phyloP scores from a whole-genome alignment of 2,329 filamentous ascomycete species.

The Xylariaceae sp. region DNA sequence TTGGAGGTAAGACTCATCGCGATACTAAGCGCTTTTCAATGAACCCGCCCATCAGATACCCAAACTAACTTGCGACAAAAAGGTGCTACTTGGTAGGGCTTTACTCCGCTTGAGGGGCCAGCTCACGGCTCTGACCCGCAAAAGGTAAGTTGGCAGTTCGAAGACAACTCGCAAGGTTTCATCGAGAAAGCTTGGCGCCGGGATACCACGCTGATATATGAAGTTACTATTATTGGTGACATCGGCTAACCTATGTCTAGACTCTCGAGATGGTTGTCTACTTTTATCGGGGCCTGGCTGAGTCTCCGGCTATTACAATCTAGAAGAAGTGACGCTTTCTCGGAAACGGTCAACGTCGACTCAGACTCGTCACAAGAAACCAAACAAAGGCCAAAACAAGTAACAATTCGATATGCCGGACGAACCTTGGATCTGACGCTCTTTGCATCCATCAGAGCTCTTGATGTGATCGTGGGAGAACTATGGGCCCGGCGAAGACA shows the following conservation, averaged over 20 bases:
- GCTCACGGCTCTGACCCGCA: conserved; percentile 29
- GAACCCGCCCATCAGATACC: neutral
- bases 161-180: conserved; percentile 15
- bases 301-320: conserved; percentile 61
- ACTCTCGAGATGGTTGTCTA: conserved; percentile 58
- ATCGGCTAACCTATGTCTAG: conserved; percentile 41
- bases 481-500: conserved; percentile 59
- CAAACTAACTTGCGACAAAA: conserved; percentile 19
- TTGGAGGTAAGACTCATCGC: conserved; percentile 51
- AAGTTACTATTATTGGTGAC: conserved; percentile 7
- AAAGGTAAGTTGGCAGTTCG: conserved; percentile 37
- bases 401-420: conserved; percentile 54
- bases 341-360: conserved; percentile 42
- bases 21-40: neutral
- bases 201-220: conserved; percentile 14
- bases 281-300: conserved; percentile 61
- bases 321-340: conserved; percentile 50
- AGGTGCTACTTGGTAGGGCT: conserved; percentile 32
- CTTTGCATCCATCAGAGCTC: conserved; percentile 72
- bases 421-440: conserved; percentile 81
- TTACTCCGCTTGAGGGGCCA: conserved; percentile 29
- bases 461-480: conserved; percentile 70
- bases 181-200: conserved; percentile 22
- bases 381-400: conserved; percentile 17
- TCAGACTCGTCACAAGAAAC: conserved; percentile 27